Conservation (phyloP, 1,139 yeast genomes). For the Candida sanyaensis region DNA sequence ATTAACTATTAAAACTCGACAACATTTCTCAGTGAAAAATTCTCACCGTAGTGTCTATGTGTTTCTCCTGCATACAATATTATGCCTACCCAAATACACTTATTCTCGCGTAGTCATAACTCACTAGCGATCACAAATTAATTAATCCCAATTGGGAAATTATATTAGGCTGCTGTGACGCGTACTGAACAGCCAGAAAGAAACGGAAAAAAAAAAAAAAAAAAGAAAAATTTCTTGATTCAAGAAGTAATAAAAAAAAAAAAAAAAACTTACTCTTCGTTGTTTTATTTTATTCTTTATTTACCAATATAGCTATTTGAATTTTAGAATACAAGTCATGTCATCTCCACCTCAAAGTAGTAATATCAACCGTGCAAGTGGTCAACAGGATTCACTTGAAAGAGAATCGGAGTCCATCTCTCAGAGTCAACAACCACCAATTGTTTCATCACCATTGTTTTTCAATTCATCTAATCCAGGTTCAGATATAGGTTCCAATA, state of each 20-base stretch:
- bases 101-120: too few species aligned
- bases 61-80: too few species aligned
- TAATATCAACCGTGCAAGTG: conserved; percentile 16
- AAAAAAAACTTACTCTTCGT: neutral
- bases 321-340: conserved; percentile 16
- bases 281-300: neutral
- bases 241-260: neutral
- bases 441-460: conserved; percentile 68
- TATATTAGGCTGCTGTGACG: conserved; percentile 16
- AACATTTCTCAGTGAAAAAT: too few species aligned
- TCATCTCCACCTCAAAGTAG: conserved; percentile 32
- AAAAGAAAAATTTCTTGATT: conserved; percentile 2
- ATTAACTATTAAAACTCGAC: too few species aligned
- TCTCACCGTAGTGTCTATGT: too few species aligned
- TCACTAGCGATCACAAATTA: too few species aligned
- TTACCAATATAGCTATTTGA: neutral
- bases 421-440: conserved; percentile 39
- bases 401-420: conserved; percentile 32
- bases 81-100: too few species aligned
- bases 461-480: conserved; percentile 53
- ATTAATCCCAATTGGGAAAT: conserved; percentile 28
- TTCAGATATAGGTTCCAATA: conserved; percentile 29
- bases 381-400: conserved; percentile 11
- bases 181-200: conserved; percentile 4
- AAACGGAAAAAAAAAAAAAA: conserved; percentile 2